These are phyloP conservation scores for Apiospora pterosperma DNA, from an alignment of 2,329 filamentous ascomycete genomes.

Conservation along the genomic window DNA sequence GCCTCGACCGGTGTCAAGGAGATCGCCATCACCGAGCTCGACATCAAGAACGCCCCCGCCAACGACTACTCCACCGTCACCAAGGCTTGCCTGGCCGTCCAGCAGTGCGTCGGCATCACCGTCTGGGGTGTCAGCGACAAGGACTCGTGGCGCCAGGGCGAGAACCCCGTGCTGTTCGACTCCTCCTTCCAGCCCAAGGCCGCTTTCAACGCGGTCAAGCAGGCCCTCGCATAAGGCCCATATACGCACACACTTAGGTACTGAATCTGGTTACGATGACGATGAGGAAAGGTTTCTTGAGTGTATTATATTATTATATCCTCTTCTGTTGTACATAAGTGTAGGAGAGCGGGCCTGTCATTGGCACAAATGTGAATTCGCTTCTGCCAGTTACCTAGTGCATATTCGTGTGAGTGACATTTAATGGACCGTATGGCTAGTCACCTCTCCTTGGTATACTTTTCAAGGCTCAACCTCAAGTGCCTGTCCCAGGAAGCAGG, in stretches of 20 bases:
- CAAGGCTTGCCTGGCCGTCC: constrained; percentile 41
- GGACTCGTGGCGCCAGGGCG: constrained; percentile 64
- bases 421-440: too few species aligned
- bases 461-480: too few species aligned
- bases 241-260: not conserved
- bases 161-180: constrained; percentile 57
- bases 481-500: too few species aligned
- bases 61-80: constrained; percentile 39
- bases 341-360: not conserved
- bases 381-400: not conserved
- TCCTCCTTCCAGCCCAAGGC: constrained; percentile 48
- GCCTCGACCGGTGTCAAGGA: constrained; percentile 43
- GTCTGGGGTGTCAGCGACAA: constrained; percentile 57
- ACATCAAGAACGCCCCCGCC: constrained; percentile 52
- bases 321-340: not conserved
- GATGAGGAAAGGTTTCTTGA: not conserved
- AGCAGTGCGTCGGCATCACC: constrained; percentile 49
- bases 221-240: not conserved
- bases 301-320: constrained; percentile 1
- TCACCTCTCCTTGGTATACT: too few species aligned
- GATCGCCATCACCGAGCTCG: constrained; percentile 55
- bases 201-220: constrained; percentile 41
- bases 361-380: not conserved
- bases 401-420: too few species aligned
- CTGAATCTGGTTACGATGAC: not conserved